These are phyloP conservation scores for Glycyrrhiza uralensis DNA, from an alignment of 306 rosid genomes.

Conservation along the genomic window DNA sequence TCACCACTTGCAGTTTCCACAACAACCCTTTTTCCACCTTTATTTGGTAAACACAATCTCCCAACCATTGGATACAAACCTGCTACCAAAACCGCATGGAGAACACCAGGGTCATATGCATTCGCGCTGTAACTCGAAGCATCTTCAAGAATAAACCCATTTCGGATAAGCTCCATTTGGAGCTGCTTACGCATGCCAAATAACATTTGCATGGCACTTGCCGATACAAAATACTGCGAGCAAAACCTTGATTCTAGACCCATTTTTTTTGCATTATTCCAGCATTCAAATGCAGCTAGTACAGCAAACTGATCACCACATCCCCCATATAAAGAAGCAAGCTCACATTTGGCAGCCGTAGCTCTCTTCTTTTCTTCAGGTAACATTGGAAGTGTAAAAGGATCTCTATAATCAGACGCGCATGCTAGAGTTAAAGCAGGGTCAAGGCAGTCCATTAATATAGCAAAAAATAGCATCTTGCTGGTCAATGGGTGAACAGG, in stretches of 20 bases:
- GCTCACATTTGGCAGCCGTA: constrained; percentile 56
- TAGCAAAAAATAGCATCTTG: constrained; percentile 86
- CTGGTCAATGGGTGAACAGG: constrained; percentile 92
- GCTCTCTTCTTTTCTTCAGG: constrained; percentile 59
- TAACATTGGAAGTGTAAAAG: constrained; percentile 76
- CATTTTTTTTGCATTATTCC: constrained; percentile 64
- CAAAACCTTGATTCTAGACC: constrained; percentile 61
- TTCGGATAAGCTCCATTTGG: constrained; percentile 58
- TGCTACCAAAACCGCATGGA: constrained; percentile 74
- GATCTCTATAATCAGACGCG: constrained; percentile 80
- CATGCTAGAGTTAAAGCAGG: constrained; percentile 97
- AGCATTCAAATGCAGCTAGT: constrained; percentile 79
- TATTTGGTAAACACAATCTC: constrained; percentile 40
- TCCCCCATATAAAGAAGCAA: constrained; percentile 78
- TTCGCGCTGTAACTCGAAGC: constrained; percentile 55
- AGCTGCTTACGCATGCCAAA: constrained; percentile 80
- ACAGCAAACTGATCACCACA: constrained; percentile 84
- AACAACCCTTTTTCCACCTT: constrained; percentile 23
- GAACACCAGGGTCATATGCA: constrained; percentile 65
- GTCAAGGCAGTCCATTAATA: constrained; percentile 89
- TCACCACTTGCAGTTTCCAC: constrained; percentile 58
- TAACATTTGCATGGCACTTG: constrained; percentile 64
- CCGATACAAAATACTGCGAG: constrained; percentile 57
- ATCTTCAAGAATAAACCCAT: constrained; percentile 58
- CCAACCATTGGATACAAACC: constrained; percentile 95